Evolutionary conservation across 352 stramenopile genomes (phyloP).

Genomic region (Globisporangium spinosum): DNA sequence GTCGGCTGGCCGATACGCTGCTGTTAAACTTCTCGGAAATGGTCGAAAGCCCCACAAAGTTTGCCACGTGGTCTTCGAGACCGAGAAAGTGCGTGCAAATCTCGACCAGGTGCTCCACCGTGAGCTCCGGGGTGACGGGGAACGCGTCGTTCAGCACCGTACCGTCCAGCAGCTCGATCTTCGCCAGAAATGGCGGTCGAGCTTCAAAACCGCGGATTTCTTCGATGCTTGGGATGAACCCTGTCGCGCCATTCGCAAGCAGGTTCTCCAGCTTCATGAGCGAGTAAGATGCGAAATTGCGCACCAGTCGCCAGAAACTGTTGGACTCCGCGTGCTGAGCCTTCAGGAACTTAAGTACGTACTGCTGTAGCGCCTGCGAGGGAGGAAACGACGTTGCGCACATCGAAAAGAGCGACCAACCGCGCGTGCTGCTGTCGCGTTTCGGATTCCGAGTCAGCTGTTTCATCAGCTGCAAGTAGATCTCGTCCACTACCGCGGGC

Average conservation of each 20-base stretch:
- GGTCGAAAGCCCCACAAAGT: conserved; percentile 62
- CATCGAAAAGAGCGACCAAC: conserved; percentile 93
- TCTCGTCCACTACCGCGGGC: conserved; percentile 89
- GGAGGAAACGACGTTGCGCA: conserved; percentile 90
- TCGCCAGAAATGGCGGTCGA: conserved; percentile 90
- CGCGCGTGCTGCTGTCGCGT: conserved; percentile 86
- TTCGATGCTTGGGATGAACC: conserved; percentile 92
- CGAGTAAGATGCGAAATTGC: conserved; percentile 90
- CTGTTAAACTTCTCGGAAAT: conserved; percentile 42
- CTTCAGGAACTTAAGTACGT: conserved; percentile 89
- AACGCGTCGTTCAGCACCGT: conserved; percentile 89
- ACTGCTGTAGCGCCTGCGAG: conserved; percentile 84
- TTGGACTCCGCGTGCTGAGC: conserved; percentile 68
- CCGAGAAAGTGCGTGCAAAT: conserved; percentile 91
- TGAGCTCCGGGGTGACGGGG: conserved; percentile 91
- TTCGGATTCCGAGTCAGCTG: conserved; percentile 91
- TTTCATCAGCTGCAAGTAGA: conserved; percentile 93
- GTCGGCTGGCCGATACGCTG: conserved; percentile 15
- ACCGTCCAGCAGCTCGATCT: conserved; percentile 92
- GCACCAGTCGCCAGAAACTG: conserved; percentile 72
- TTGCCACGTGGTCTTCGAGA: conserved; percentile 83
- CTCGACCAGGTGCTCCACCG: conserved; percentile 87
- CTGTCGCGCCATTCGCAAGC: conserved; percentile 81
- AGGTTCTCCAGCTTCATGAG: conserved; percentile 91
- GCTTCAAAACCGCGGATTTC: conserved; percentile 93